phyloP scores from a whole-genome alignment of 1,284 basidiomycete species.

The Ganoderma lucidum region DNA sequence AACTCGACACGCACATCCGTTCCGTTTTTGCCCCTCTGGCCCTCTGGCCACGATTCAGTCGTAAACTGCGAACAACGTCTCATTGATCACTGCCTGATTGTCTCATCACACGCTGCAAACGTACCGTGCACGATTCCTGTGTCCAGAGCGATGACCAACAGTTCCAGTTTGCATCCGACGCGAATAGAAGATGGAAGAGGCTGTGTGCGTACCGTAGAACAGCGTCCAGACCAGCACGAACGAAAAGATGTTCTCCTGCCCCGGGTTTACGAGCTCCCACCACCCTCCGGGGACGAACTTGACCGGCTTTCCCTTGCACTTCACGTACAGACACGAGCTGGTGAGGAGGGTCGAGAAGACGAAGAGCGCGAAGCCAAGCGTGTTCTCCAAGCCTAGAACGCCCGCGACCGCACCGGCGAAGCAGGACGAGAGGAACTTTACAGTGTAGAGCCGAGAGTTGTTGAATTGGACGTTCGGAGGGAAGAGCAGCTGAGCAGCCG shows the following conservation, averaged over 20 bases:
- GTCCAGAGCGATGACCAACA: slow-evolving; percentile 17
- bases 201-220: slow-evolving; percentile 72
- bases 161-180: background rate
- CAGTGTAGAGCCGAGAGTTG: slow-evolving; percentile 60
- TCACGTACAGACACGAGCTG: slow-evolving; percentile 71
- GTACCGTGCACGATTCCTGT: slow-evolving; percentile 41
- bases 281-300: slow-evolving; percentile 70
- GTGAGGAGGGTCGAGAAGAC: slow-evolving; percentile 71
- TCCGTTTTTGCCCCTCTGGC: slow-evolving; percentile 11
- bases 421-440: slow-evolving; percentile 83
- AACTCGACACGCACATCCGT: background rate
- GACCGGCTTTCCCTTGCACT: slow-evolving; percentile 68
- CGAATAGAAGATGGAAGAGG: background rate
- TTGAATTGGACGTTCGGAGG: slow-evolving; percentile 79
- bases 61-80: slow-evolving; percentile 36
- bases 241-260: slow-evolving; percentile 86
- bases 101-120: slow-evolving; percentile 27
- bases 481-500: slow-evolving; percentile 70
- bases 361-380: slow-evolving; percentile 84
- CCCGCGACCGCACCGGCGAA: slow-evolving; percentile 88
- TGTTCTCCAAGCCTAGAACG: slow-evolving; percentile 86
- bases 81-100: slow-evolving; percentile 30
- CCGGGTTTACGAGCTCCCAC: slow-evolving; percentile 76
- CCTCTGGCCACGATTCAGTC: slow-evolving; percentile 28
- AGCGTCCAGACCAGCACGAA: slow-evolving; percentile 91